These are phyloP conservation scores for Scedosporium minutisporum DNA, from an alignment of 2,329 filamentous ascomycete genomes.

Conservation along the genomic window DNA sequence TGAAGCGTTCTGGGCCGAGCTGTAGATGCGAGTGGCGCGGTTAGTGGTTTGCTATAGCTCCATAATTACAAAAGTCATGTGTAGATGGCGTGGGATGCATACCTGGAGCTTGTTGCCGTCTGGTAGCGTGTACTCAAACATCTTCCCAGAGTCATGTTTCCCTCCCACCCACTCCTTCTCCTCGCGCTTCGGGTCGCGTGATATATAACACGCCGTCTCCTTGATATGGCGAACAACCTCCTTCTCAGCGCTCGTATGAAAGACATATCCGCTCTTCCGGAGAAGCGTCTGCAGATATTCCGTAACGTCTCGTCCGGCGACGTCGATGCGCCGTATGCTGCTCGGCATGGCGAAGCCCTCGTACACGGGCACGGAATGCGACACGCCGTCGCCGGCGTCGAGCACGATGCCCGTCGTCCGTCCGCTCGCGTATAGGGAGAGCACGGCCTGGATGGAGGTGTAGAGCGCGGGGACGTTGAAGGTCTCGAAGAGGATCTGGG, in stretches of 20 bases:
- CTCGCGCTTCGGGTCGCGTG: conserved; percentile 80
- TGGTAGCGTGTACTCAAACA: conserved; percentile 78
- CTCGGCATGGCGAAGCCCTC: conserved; percentile 96
- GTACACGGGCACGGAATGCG: conserved; percentile 93
- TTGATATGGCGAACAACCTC: conserved; percentile 98
- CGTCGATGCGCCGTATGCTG: conserved; percentile 90
- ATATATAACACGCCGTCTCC: conserved; percentile 87
- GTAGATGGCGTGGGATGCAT: conserved; percentile 8
- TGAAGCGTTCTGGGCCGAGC: conserved; percentile 89
- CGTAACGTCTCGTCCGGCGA: conserved; percentile 90
- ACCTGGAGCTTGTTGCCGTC: conserved; percentile 93
- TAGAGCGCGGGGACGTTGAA: conserved; percentile 97
- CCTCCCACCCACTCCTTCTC: conserved; percentile 90
- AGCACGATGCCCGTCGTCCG: conserved; percentile 93
- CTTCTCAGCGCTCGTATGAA: conserved; percentile 97
- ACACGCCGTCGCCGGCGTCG: conserved; percentile 91
- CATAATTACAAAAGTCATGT: not conserved
- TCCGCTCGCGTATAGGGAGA: conserved; percentile 91
- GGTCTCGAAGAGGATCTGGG: conserved; percentile 96
- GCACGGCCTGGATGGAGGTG: conserved; percentile 92
- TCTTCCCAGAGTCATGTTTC: conserved; percentile 68
- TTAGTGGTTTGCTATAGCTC: not conserved
- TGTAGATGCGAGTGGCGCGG: conserved; percentile 21
- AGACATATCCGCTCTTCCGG: conserved; percentile 85
- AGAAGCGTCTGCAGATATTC: conserved; percentile 87